Evolutionary conservation across 2,329 filamentous ascomycete genomes (phyloP), one percentile per base, ranked within the genome.

Genomic region (Phialemonium atrogriseum): DNA sequence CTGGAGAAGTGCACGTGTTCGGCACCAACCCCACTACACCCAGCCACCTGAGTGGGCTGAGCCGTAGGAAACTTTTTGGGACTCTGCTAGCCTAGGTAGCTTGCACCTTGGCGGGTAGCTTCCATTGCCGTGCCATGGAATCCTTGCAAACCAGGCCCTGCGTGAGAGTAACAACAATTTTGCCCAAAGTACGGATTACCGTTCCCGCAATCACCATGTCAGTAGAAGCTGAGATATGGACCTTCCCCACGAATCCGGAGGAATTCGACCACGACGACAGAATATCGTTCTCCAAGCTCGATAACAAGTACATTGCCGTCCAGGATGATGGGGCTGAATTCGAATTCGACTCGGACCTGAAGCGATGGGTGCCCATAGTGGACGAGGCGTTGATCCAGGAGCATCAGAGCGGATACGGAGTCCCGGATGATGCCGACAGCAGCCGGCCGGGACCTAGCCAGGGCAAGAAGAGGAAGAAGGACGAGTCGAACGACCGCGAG

Each of bases 311-410:
- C 61, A 74, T 91, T 32, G 76, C 91, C 7, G 87, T 94, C 39
- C 81, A 84, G 35, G 84, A 87, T 28, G 79, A 91, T 51, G 86
- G 85, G 32, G 73, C 77, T 39, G 88, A 94, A 55, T 94, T 80
- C 61, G 83, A 88, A 54, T 95, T 81, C 61, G 79, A 93, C 56
- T 59, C 70, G 30, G 68, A 66, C 30, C 59, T 78, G 44, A 79
- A 75, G 59, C 73, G 76, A 58, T 95, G 88, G 88, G 69, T 86
- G 33, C 80, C 77, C 43, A 40, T 57, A 34, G 33, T 54, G 12
- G 62, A 63, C 18, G 48, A 60, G 17, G 49, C 42, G 20, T 33
- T 49, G 24, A 48, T 53, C 27, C 43, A 52, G 21, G 38, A 43
- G 41, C 44, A 45, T 23, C 48, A 50, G 41, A 42, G 42, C 21